phyloP scores from a whole-genome alignment of 2,329 filamentous ascomycete species.

The Grosmannia serpens region DNA sequence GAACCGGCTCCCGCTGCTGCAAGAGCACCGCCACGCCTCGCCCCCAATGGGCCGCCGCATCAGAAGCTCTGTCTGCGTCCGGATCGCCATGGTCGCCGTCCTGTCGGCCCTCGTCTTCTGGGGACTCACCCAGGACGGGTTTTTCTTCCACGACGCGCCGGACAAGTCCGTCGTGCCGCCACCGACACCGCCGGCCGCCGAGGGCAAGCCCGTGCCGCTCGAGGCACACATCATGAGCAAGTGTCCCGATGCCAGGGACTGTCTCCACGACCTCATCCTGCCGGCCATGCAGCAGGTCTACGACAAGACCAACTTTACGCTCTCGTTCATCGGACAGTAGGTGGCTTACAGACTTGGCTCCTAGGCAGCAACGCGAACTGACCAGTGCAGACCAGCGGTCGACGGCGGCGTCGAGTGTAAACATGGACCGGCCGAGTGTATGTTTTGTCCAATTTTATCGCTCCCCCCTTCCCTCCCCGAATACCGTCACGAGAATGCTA shows the following conservation, averaged over 20 bases:
- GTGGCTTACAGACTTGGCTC: constrained; percentile 14
- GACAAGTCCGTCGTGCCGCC: neutral
- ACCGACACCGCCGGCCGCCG: constrained; percentile 4
- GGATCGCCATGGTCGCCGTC: too few species aligned
- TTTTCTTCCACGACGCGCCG: neutral
- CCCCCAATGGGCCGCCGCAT: neutral
- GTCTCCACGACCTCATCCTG: constrained; percentile 67
- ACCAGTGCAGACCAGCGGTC: constrained; percentile 44
- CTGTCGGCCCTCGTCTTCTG: neutral
- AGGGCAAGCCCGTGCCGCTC: constrained; percentile 49
- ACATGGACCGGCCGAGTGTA: constrained; percentile 60
- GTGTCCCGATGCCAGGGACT: constrained; percentile 84
- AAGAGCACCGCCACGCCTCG: neutral
- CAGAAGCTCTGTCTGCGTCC: neutral
- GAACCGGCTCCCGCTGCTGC: neutral
- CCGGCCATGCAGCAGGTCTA: constrained; percentile 74
- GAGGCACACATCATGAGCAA: constrained; percentile 97
- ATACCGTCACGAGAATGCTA: too few species aligned
- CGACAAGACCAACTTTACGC: constrained; percentile 79
- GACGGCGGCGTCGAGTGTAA: constrained; percentile 79
- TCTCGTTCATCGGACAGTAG: constrained; percentile 81
- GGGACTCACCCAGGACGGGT: too few species aligned
- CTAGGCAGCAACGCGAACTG: neutral
- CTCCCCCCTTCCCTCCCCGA: neutral
- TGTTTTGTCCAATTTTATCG: too few species aligned